Evolutionary conservation across 192 early-diverging fungal species (phyloP), one percentile per base, ranked within the genome.

Genomic region (Coemansia sp.): DNA sequence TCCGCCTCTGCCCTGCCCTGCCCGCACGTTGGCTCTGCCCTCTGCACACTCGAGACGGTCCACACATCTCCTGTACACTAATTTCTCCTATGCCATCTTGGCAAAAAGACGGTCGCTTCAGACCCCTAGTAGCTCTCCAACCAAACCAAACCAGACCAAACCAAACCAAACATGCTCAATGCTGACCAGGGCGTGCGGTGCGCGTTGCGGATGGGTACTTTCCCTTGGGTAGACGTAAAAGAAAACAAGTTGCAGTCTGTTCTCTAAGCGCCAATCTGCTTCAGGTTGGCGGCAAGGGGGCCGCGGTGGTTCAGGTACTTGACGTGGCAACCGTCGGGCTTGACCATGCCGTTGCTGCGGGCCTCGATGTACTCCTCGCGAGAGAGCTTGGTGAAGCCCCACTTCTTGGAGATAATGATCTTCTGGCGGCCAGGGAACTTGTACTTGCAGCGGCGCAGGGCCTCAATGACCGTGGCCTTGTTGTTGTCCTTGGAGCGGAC

Each of bases 361-460:
- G 78, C 80, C 28, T 70, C 83, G 35, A 83, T 74, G 75, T 96
- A 98, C 58, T 94, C 87, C 63, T 89, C 86, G 52, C 92, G 87
- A 46, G 87, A 78, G 45, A 95, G 78, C 79, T 96, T 96, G 79
- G 96, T 98, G 83, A 99, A 97, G 53, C 96, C 96, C 96, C 96
- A 97, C 78, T 97, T 97, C 84, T 97, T 96, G 70, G 96, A 98
- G 54, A 98, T 75, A 63, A 99, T 86, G 64, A 99, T 94, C 83
- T 94, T 96, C 75, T 97, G 96, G 54, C 89, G 89, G 69, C 96
- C 94, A 31, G 94, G 89, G 82, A 97, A 97, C 86, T 96, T 97
- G 89, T 95, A 97, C 87, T 96, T 92, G 82, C 83, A 84, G 47
- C 91, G 89, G 58, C 91, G 85, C 52, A 94, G 81, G 31, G 89